phyloP scores from a whole-genome alignment of 768 basidiomycete species.

The Kwoniella europaea region DNA sequence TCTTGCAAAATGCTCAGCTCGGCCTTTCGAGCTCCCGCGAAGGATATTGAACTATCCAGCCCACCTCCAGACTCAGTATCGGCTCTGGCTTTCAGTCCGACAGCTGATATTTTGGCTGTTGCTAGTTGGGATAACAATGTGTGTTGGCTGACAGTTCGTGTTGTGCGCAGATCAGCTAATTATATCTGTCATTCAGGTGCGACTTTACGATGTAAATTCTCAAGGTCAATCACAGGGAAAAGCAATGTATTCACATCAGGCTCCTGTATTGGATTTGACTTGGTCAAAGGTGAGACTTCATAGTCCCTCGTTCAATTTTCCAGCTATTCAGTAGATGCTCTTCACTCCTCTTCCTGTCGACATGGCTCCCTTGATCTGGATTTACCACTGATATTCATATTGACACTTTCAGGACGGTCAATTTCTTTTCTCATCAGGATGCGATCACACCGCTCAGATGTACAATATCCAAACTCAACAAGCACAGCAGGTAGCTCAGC shows the following conservation, averaged over 20 bases:
- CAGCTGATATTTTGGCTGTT: slow-evolving; percentile 86
- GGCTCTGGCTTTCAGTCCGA: slow-evolving; percentile 78
- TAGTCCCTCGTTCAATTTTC: slow-evolving; percentile 8
- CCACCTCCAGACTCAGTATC: slow-evolving; percentile 75
- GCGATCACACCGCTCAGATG: slow-evolving; percentile 93
- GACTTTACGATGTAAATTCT: slow-evolving; percentile 85
- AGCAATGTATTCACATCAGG: slow-evolving; percentile 88
- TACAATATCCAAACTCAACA: slow-evolving; percentile 86
- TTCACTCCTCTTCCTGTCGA: background rate
- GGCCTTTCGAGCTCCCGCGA: slow-evolving; percentile 30
- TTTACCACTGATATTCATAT: background rate
- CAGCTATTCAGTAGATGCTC: no score
- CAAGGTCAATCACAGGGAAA: slow-evolving; percentile 78
- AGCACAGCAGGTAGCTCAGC: slow-evolving; percentile 79
- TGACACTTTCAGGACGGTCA: slow-evolving; percentile 73
- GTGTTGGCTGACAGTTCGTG: slow-evolving; percentile 41
- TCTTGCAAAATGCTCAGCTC: slow-evolving; percentile 33
- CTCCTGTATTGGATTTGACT: slow-evolving; percentile 81
- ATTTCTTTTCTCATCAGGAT: slow-evolving; percentile 88
- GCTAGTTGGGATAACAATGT: slow-evolving; percentile 95
- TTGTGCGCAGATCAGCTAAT: background rate
- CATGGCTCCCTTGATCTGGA: background rate
- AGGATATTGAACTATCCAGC: slow-evolving; percentile 44
- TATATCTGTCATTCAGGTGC: slow-evolving; percentile 65
- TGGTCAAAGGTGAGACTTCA: slow-evolving; percentile 78